Base-by-base conservation (phyloP, 1,139 yeast species). In the Scheffersomyces illinoinensis region DNA sequence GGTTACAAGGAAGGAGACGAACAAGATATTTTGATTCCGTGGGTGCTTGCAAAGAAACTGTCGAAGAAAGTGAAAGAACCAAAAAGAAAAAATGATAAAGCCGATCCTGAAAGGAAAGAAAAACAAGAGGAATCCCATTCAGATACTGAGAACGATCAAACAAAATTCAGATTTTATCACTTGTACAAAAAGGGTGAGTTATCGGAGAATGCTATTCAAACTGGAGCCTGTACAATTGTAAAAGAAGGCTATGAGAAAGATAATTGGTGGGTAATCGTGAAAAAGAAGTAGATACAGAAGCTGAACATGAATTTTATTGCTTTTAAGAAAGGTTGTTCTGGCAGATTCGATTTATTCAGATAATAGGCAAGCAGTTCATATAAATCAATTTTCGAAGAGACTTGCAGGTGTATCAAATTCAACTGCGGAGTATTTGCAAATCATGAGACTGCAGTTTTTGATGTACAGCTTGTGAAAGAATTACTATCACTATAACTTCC, bases 1-100 rank as follows among this genome's bases (percentile, higher is more conserved):
- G 98, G 98, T 0, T 93, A 91, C 75, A 88, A 89, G 65, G 92
- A 86, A 62, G 96, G 96, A 3, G 93, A 90, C 85, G 93, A 91
- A 56, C 99, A 92, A 71, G 99, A 95, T 69, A 89, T 95, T 1
- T 76, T 96, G 68, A 97, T 95, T 19, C 99, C 99, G 0, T 95
- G 99, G 99, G 97, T 93, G 0, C 73, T 88, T 50, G 85, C 85
- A 64, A 79, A 77, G 59, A 79, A 77, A 60, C 74, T 73, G 54
- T 70, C 72, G 51, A 74, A 79, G 61, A 53, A 52, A 50, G 47
- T 24, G 19, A 58, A 57, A 50, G 23, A 48, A 56, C 18, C 48
- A 55, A 51, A 54, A 61, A 47, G 48, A 4, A 51, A 12, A 52
- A 61, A 50, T 57, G 59, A 50, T 14, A 57, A 55, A 43, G 20